These are phyloP conservation scores for Bombardia bombarda DNA, from an alignment of 495 filamentous ascomycete species.

Conservation along the genomic window DNA sequence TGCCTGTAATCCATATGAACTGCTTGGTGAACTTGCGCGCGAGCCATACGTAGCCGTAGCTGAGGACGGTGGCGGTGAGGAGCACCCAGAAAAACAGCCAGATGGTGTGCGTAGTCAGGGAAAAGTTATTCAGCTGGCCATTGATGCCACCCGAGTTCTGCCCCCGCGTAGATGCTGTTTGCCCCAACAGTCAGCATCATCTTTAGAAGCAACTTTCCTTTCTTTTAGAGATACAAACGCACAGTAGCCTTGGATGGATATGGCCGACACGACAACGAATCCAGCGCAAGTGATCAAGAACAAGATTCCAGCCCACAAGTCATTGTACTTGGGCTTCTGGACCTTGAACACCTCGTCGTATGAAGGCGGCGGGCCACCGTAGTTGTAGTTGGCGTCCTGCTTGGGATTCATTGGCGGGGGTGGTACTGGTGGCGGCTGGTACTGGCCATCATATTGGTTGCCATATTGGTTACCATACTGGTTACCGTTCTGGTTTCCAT, in stretches of 20 bases:
- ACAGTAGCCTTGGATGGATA: slow-evolving; percentile 72
- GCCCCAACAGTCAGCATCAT: neutral
- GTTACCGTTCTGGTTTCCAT: slow-evolving; percentile 10
- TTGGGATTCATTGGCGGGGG: slow-evolving; percentile 11
- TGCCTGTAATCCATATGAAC: slow-evolving; percentile 85
- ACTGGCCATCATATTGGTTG: slow-evolving; percentile 1
- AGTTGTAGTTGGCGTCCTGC: neutral
- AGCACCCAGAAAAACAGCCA: slow-evolving; percentile 76
- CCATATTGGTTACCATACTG: neutral
- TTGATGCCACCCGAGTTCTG: slow-evolving; percentile 72
- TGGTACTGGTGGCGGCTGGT: slow-evolving; percentile 11
- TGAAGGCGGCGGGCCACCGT: slow-evolving; percentile 35
- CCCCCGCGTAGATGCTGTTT: slow-evolving; percentile 42
- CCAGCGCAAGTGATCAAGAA: slow-evolving; percentile 67
- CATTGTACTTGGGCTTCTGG: slow-evolving; percentile 77
- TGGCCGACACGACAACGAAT: slow-evolving; percentile 67
- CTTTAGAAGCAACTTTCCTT: neutral
- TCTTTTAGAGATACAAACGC: neutral
- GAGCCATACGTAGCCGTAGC: slow-evolving; percentile 65
- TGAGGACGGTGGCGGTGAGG: slow-evolving; percentile 60
- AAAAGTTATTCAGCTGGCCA: slow-evolving; percentile 54
- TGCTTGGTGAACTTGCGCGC: slow-evolving; percentile 80
- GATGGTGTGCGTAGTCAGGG: slow-evolving; percentile 75
- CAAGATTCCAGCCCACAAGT: slow-evolving; percentile 80
- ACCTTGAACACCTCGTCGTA: slow-evolving; percentile 79